Base-by-base conservation (phyloP, 148 eudicot genomes). In the Talinum fruticosum region DNA sequence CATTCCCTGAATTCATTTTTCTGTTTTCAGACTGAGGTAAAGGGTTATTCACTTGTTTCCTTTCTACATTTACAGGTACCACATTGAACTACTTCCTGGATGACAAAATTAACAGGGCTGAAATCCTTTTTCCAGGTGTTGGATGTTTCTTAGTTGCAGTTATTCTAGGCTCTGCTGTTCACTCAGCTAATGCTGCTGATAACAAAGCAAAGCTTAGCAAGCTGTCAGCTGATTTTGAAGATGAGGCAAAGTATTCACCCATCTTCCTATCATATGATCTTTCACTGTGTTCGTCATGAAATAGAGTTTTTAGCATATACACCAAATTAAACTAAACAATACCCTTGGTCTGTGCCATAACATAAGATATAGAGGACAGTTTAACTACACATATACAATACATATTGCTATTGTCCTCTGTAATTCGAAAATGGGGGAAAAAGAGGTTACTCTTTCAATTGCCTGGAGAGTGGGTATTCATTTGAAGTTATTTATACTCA, bases 141-240 rank as follows among this genome's bases (percentile, higher is more conserved):
- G 97, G 82, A n/a, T 92, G 95, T 81, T 94, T 94, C 84, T 76
- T 94, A 83, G 70, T 89, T 73, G 97, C 97, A 26, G 98, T 88
- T 75, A 81, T 86, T 69, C 78, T 92, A 53, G 98, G 92, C 61
- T 89, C 98, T 30, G 73, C 80, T 44, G 91, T 94, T 79, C 97
- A 94, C 67, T 79, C 93, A 67, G 90, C 97, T 21, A 92, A 92
- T 83, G 87, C 85, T 1, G 76, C 85, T 49, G 98, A 94, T 84
- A 89, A 89, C 76, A 79, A 79, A 79, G 85, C 79, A 19, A 90
- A 92, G 82, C 97, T 93, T 19, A 37, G 53, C 54, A 68, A 66
- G 35, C 61, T 83, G 37, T 38, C 82, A 38, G 66, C 37, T 24
- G 82, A 76, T 36, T 14, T 54, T 70, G 69, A 72, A 79, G 81